Evolutionary conservation across 169 alveolate species (phyloP).

Genomic region (Besnoitia besnoiti): DNA sequence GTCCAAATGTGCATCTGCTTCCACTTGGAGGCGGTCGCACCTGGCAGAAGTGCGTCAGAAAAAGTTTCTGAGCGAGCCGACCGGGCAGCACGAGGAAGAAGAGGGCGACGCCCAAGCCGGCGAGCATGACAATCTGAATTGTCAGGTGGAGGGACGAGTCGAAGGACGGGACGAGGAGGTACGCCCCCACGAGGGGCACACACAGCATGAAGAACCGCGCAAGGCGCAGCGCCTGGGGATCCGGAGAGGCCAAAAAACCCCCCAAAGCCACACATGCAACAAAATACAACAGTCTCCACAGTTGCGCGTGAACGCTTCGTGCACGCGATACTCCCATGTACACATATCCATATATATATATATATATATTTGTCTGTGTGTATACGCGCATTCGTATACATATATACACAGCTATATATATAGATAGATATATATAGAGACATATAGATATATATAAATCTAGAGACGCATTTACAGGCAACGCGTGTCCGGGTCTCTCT

Average conservation of each 20-base stretch:
- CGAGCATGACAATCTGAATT: neutral
- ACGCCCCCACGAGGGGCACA: conserved; percentile 19
- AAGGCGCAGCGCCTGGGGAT: conserved; percentile 18
- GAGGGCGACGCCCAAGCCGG: neutral
- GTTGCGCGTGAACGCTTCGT: too few species aligned
- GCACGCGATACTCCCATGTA: too few species aligned
- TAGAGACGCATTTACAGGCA: too few species aligned
- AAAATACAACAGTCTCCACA: neutral
- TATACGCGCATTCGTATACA: too few species aligned
- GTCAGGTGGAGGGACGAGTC: neutral
- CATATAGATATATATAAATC: too few species aligned
- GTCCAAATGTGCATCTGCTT: too few species aligned
- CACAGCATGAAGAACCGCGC: neutral
- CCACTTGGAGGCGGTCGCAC: neutral
- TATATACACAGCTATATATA: too few species aligned
- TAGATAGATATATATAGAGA: too few species aligned
- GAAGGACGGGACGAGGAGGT: conserved; percentile 27
- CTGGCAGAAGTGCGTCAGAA: conserved; percentile 1
- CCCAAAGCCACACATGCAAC: neutral
- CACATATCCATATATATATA: too few species aligned
- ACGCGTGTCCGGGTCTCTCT: too few species aligned
- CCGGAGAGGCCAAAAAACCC: neutral
- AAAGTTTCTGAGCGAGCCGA: neutral
- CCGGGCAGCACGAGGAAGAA: neutral
- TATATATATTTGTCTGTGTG: too few species aligned